Evolutionary conservation across 164 flowering plant genomes (phyloP).

Genomic region (Cinnamomum micranthum): DNA sequence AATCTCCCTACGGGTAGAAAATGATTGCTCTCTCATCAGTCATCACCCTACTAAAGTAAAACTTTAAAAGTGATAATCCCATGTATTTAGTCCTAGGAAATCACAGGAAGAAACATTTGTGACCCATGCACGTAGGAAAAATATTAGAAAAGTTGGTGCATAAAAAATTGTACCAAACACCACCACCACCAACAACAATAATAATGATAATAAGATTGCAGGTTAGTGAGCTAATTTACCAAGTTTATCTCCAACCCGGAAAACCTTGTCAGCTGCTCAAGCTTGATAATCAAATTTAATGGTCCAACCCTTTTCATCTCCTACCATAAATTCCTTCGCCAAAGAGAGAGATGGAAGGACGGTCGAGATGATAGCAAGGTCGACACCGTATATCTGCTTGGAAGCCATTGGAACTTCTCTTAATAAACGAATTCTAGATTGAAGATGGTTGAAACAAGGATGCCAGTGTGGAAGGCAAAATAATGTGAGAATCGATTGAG

Average conservation of each 20-base stretch:
- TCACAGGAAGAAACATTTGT: background rate
- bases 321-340: slow-evolving; percentile 12
- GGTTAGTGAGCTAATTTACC: slow-evolving; percentile 11
- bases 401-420: slow-evolving; percentile 10
- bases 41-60: too few species aligned
- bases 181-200: background rate
- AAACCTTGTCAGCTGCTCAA: slow-evolving; percentile 21
- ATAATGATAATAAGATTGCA: background rate
- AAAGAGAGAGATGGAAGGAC: background rate
- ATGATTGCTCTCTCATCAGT: too few species aligned
- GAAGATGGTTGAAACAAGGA: too few species aligned
- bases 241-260: slow-evolving; percentile 25
- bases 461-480: background rate
- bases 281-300: slow-evolving; percentile 15
- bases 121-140: background rate
- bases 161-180: background rate
- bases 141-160: background rate
- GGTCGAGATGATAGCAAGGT: slow-evolving; percentile 1
- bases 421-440: background rate
- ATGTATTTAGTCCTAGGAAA: background rate
- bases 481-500: background rate
- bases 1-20: too few species aligned
- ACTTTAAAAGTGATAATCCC: too few species aligned
- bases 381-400: slow-evolving; percentile 1
- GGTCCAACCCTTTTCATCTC: slow-evolving; percentile 22